Evolutionary conservation across 2,329 filamentous ascomycete species (phyloP), one percentile per base, ranked within the genome.

Genomic region (Orbilia quercus): DNA sequence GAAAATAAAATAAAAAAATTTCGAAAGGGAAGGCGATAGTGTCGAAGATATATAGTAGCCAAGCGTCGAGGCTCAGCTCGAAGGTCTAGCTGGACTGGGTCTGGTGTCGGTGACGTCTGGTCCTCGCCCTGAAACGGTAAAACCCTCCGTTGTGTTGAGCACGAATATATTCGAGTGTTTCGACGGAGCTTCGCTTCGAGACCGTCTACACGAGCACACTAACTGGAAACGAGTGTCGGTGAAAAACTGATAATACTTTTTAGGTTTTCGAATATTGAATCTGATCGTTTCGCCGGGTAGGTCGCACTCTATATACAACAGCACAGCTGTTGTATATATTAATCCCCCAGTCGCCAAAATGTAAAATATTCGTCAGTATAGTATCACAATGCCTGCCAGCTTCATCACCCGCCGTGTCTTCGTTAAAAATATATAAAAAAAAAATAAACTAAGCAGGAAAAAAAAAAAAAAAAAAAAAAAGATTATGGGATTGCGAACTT

Each of bases 321-420:
- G 36, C 36, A 12, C 36, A 14, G 36, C 36, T 40, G 36, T 40
- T 12, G 16, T 11, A 45, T 18, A 45, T 11, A 22, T 22, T 45
- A 45, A 2, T 42, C 9, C 14, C 6, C 5, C 20, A 16, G 7
- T 45, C 7, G 14, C 4, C 5, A 16, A 12, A 40, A 7, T 14
- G n/a, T 40, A 11, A 47, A 47, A 11, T n/a, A n/a, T n/a, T n/a
- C n/a, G n/a, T 23, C 28, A 9, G 4, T 31, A 31, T 31, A 5
- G 28, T 31, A 4, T 4, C 28, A 4, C 28, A 45, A 51, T 36
- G 48, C n/a, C 40, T n/a, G n/a, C 40, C 64, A 48, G 58, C 54
- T 62, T 69, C 64, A 69, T 45, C 50, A 69, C 64, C 64, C 64
- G 64, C 64, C 62, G n/a, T n/a, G n/a, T n/a, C n/a, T 44, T 60